Percentiles rank a stretch among this genome's conserved stretches.
Evolutionary conservation across 31 red algal genomes (phyloP).

Genomic region (Bonnemaisonia californica): DNA sequence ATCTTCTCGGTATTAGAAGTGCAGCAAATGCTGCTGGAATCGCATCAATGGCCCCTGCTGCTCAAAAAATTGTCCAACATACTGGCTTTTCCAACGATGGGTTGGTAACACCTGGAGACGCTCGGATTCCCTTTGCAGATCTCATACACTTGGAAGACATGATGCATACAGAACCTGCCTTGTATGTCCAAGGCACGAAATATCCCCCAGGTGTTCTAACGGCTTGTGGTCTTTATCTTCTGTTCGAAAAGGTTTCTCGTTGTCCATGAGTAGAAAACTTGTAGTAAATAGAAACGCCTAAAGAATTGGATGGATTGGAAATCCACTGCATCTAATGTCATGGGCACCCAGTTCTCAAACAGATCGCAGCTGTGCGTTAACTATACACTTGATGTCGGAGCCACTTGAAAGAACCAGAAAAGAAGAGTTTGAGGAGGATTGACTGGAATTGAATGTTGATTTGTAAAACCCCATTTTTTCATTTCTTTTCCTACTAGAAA

Average conservation of each 20-base stretch:
- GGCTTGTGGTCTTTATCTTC: conserved; percentile 29
- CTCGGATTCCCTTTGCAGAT: conserved; percentile 58
- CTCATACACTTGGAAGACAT: conserved; percentile 45
- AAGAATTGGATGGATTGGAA: too few species aligned
- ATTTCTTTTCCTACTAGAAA: too few species aligned
- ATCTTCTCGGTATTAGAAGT: conserved; percentile 46
- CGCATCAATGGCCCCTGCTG: conserved; percentile 68
- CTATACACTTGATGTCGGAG: too few species aligned
- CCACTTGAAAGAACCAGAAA: too few species aligned
- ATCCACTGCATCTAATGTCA: too few species aligned
- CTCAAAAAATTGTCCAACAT: conserved; percentile 36
- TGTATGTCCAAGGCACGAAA: conserved; percentile 60
- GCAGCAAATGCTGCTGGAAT: conserved; percentile 64
- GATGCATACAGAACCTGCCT: conserved; percentile 69
- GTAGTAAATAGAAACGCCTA: too few species aligned
- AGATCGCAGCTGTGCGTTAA: too few species aligned
- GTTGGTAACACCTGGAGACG: conserved; percentile 57
- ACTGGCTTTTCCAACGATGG: conserved; percentile 68
- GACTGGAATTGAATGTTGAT: too few species aligned
- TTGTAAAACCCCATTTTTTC: too few species aligned
- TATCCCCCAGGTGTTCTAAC: conserved; percentile 67
- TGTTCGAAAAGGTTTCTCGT: conserved; percentile 32
- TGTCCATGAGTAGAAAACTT: too few species aligned
- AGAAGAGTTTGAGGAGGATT: too few species aligned
- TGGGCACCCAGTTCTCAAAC: too few species aligned